phyloP scores from a whole-genome alignment of 495 filamentous ascomycete genomes.

The Apiosordaria backusii region DNA sequence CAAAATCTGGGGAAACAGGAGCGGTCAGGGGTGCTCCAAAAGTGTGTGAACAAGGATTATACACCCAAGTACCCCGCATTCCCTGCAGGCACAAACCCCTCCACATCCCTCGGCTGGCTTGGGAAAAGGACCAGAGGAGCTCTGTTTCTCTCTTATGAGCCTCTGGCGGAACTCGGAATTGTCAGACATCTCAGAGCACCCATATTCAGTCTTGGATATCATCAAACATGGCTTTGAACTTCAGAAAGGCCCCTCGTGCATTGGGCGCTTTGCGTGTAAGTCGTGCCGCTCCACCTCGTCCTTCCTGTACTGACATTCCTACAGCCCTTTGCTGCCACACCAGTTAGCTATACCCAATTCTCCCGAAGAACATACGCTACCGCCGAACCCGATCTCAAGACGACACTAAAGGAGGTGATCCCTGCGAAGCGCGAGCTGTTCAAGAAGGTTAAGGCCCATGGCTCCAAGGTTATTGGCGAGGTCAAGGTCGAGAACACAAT shows the following conservation, averaged over 20 bases:
- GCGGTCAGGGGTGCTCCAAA: background rate
- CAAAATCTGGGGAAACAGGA: too few species aligned
- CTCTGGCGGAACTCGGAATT: background rate
- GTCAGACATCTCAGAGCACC: constrained; percentile 1
- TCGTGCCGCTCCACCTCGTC: constrained; percentile 7
- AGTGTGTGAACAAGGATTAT: constrained; percentile 4
- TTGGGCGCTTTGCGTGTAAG: constrained; percentile 54
- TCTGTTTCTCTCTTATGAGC: background rate
- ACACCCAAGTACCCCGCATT: constrained; percentile 14
- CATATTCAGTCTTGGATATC: background rate
- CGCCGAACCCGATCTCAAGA: constrained; percentile 82
- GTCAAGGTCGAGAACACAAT: constrained; percentile 91
- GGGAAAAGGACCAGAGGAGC: background rate
- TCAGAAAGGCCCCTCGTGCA: constrained; percentile 28
- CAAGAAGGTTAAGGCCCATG: constrained; percentile 83
- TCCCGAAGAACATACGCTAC: constrained; percentile 57
- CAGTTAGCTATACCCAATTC: constrained; percentile 25
- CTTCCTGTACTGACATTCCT: background rate
- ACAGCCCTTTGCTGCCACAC: constrained; percentile 35
- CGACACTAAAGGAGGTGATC: constrained; percentile 74
- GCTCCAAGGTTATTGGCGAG: constrained; percentile 80
- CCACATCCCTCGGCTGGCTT: constrained; percentile 12
- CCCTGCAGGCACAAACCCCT: constrained; percentile 7
- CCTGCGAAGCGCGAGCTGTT: constrained; percentile 89
- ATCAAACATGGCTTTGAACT: constrained; percentile 27